Percentiles rank a stretch among this genome's conserved stretches.
phyloP scores from a whole-genome alignment of 345 rosid genomes.

The Litchi chinensis region DNA sequence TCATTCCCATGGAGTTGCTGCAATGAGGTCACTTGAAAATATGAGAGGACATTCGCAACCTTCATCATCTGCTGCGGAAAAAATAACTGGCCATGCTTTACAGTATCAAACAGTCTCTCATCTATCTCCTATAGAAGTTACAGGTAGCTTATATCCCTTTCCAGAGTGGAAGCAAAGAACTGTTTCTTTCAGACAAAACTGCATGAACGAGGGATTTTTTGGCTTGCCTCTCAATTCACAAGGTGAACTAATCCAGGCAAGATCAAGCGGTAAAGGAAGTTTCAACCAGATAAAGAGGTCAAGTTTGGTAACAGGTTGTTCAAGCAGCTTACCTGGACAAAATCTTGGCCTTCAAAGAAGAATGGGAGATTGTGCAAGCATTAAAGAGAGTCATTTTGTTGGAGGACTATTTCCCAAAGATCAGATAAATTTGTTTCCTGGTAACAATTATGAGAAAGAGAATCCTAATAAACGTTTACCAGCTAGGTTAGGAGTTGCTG shows the following conservation, averaged over 20 bases:
- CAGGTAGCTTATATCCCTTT: conserved; percentile 21
- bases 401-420: conserved; percentile 31
- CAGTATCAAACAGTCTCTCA: conserved; percentile 29
- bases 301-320: conserved; percentile 27
- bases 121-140: conserved; percentile 28
- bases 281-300: conserved; percentile 29
- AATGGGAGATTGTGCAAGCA: conserved; percentile 23
- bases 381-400: conserved; percentile 28
- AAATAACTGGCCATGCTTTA: conserved; percentile 25
- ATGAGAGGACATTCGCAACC: conserved; percentile 27
- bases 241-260: conserved; percentile 53
- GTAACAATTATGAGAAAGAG: conserved; percentile 26
- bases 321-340: conserved; percentile 25
- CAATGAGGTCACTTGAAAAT: conserved; percentile 29
- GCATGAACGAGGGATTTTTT: conserved; percentile 31
- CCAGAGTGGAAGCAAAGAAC: conserved; percentile 36
- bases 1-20: conserved; percentile 28
- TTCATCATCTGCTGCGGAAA: conserved; percentile 29
- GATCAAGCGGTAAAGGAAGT: conserved; percentile 32
- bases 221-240: conserved; percentile 65
- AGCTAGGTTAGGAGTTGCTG: conserved; percentile 41
- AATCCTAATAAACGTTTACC: conserved; percentile 28
- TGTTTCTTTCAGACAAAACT: conserved; percentile 32
- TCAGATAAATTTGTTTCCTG: conserved; percentile 33
- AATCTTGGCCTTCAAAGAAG: conserved; percentile 21